Percentiles rank a stretch among this genome's conserved stretches.
Conservation (phyloP, 352 stramenopile species). For the Phytophthora fragariaefolia region DNA sequence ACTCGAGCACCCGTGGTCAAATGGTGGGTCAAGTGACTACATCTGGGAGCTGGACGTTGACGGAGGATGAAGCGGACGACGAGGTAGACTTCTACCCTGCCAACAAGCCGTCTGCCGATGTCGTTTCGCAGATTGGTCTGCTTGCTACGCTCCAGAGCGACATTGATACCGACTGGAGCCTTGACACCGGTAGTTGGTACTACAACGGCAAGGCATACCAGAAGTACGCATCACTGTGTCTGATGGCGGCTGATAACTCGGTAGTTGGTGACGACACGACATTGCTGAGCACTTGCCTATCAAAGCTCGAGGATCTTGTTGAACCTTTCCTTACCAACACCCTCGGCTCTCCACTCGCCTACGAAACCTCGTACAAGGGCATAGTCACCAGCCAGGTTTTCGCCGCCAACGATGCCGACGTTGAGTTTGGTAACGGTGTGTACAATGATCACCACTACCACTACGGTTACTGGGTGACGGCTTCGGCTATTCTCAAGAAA, state of each 20-base stretch:
- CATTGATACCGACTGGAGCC: constrained; percentile 63
- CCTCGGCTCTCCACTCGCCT: constrained; percentile 62
- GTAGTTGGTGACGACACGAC: constrained; percentile 61
- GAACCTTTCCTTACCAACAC: constrained; percentile 70
- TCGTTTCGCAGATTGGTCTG: constrained; percentile 49
- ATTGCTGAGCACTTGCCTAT: constrained; percentile 56
- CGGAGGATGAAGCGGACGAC: constrained; percentile 53
- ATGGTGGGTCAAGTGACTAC: constrained; percentile 63
- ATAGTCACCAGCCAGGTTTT: constrained; percentile 64
- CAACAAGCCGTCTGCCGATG: constrained; percentile 41
- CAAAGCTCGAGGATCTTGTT: constrained; percentile 64
- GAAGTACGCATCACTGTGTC: constrained; percentile 82
- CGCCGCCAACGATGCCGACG: constrained; percentile 57
- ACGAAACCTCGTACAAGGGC: constrained; percentile 78
- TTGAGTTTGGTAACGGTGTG: constrained; percentile 80
- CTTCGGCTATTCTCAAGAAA: constrained; percentile 71
- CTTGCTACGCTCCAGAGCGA: constrained; percentile 54
- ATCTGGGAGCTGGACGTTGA: constrained; percentile 53
- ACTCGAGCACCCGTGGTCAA: constrained; percentile 63
- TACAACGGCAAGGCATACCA: constrained; percentile 82
- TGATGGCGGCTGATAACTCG: constrained; percentile 64
- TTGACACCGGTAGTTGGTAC: constrained; percentile 67
- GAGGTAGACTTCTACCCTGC: constrained; percentile 70
- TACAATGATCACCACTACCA: constrained; percentile 91
- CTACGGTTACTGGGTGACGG: constrained; percentile 83